Conservation (phyloP, 140 eudicot species). For the Anethum foeniculum region DNA sequence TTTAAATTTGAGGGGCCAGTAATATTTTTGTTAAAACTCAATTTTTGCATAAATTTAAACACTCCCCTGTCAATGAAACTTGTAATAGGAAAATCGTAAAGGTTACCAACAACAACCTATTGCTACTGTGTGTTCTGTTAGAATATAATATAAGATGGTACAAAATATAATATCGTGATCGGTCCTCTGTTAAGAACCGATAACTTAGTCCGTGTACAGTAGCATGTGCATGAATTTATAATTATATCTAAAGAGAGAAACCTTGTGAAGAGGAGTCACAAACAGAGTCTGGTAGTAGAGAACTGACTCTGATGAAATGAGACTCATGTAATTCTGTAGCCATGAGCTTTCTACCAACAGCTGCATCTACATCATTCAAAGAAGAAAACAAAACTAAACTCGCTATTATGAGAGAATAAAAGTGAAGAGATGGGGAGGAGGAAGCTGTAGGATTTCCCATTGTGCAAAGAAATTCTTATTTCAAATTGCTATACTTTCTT, state of each 20-base stretch:
- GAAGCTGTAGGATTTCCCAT: neutral
- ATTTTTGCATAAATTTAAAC: too few species aligned
- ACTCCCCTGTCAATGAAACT: too few species aligned
- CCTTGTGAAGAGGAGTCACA: constrained; percentile 3
- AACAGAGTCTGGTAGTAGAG: neutral
- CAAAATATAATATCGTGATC: too few species aligned
- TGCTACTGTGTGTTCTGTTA: too few species aligned
- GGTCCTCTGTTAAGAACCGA: too few species aligned
- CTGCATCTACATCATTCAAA: neutral
- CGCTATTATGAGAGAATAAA: neutral
- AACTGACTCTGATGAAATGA: neutral
- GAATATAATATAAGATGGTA: too few species aligned
- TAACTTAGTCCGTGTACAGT: too few species aligned
- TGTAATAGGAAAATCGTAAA: too few species aligned
- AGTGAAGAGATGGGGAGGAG: neutral
- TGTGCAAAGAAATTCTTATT: neutral
- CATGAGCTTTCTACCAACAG: constrained; percentile 3
- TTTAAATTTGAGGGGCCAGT: too few species aligned
- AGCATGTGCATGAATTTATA: too few species aligned
- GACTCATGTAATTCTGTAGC: neutral
- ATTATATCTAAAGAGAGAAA: neutral
- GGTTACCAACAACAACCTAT: too few species aligned
- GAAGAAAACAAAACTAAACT: neutral
- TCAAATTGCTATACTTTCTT: neutral
- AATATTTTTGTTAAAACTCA: too few species aligned